These are phyloP conservation scores for Achaetomiella virescens DNA, from an alignment of 495 filamentous ascomycete genomes.

Conservation along the genomic window DNA sequence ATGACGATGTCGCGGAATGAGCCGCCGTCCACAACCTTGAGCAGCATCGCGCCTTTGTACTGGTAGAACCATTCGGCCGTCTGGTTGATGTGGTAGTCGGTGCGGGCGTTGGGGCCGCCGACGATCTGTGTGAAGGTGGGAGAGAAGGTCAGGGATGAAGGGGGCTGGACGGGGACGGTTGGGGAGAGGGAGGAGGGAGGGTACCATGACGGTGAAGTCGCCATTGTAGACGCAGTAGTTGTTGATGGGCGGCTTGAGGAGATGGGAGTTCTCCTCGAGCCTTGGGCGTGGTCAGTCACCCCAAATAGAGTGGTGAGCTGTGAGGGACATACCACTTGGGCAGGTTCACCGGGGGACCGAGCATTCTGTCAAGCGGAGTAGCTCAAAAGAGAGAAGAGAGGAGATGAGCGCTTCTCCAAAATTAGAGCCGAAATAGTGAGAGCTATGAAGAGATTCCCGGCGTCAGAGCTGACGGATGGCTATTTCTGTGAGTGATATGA, in stretches of 20 bases:
- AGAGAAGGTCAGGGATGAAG: background rate
- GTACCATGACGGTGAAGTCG: slow-evolving; percentile 70
- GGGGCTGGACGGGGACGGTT: background rate
- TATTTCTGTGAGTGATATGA: background rate
- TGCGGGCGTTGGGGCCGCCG: slow-evolving; percentile 91
- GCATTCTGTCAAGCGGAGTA: slow-evolving; percentile 35
- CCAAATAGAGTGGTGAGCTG: slow-evolving; percentile 4
- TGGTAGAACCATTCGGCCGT: slow-evolving; percentile 99
- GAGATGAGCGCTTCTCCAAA: background rate
- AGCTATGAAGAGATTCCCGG: background rate
- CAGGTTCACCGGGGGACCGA: slow-evolving; percentile 61
- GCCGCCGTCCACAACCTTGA: slow-evolving; percentile 73
- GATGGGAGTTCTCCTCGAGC: slow-evolving; percentile 87
- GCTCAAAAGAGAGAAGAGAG: background rate
- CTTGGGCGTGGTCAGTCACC: slow-evolving; percentile 40
- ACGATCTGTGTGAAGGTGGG: slow-evolving; percentile 60
- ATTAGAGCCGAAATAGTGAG: background rate
- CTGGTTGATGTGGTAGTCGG: slow-evolving; percentile 97
- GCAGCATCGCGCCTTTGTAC: slow-evolving; percentile 84
- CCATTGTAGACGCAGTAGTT: slow-evolving; percentile 94
- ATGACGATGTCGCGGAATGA: slow-evolving; percentile 81
- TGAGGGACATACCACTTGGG: slow-evolving; percentile 67
- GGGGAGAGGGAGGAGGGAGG: background rate
- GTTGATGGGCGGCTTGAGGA: slow-evolving; percentile 91
- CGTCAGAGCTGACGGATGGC: background rate